Conservation (phyloP, 306 rosid genomes). For the Lathyrus tuberosus region DNA sequence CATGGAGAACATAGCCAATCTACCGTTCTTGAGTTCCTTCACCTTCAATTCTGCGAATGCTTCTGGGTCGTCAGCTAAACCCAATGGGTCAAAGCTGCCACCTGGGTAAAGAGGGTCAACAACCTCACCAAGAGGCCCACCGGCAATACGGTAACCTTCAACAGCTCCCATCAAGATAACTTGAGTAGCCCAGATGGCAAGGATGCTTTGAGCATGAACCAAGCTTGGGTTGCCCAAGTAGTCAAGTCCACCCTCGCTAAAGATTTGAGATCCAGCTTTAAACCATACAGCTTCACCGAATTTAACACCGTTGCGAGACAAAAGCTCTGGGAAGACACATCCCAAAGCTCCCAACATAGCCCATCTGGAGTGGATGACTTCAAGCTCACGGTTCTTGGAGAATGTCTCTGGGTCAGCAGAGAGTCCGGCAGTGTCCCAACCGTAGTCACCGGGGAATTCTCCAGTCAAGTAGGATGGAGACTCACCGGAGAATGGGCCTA, state of each 20-base stretch:
- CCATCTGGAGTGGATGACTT: slow-evolving; percentile 84
- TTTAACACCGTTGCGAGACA: slow-evolving; percentile 83
- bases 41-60: slow-evolving; percentile 91
- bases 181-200: slow-evolving; percentile 86
- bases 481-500: slow-evolving; percentile 92
- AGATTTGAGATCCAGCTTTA: slow-evolving; percentile 90
- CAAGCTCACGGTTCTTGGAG: slow-evolving; percentile 75
- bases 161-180: slow-evolving; percentile 87
- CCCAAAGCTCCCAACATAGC: slow-evolving; percentile 96
- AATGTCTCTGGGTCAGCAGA: slow-evolving; percentile 92
- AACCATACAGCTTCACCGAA: slow-evolving; percentile 95
- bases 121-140: slow-evolving; percentile 91
- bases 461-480: slow-evolving; percentile 74
- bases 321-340: slow-evolving; percentile 81
- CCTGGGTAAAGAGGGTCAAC: slow-evolving; percentile 88
- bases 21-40: slow-evolving; percentile 90
- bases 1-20: slow-evolving; percentile 93
- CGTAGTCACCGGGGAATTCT: slow-evolving; percentile 87
- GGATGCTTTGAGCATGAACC: slow-evolving; percentile 90
- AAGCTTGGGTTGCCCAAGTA: slow-evolving; percentile 94
- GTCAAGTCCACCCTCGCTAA: slow-evolving; percentile 93
- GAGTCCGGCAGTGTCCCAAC: slow-evolving; percentile 94
- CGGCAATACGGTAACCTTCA: slow-evolving; percentile 88
- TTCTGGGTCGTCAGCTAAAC: slow-evolving; percentile 92
- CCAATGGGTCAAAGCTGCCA: slow-evolving; percentile 98